Conservation (phyloP, 257 asterid species). For the Dorcoceras hygrometricum region DNA sequence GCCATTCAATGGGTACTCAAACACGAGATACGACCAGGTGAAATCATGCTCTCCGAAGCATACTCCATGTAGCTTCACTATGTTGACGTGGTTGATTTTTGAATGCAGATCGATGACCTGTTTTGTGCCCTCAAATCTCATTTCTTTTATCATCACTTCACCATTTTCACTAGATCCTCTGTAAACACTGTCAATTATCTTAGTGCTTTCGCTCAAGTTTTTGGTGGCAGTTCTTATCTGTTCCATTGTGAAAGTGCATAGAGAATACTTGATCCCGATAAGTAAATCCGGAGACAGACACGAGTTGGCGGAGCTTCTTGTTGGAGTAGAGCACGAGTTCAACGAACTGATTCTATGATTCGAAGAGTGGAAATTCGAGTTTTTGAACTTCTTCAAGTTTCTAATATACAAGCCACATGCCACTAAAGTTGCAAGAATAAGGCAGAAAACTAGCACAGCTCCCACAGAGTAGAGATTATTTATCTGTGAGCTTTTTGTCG, state of each 20-base stretch:
- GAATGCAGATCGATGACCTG: constrained; percentile 59
- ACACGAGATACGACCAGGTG: constrained; percentile 51
- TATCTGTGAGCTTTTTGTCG: constrained; percentile 15
- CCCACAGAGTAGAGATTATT: constrained; percentile 42
- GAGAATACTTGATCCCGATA: constrained; percentile 51
- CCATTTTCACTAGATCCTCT: constrained; percentile 42
- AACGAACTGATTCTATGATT: constrained; percentile 28
- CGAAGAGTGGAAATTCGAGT: constrained; percentile 17
- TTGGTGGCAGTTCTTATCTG: constrained; percentile 48
- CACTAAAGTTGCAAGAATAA: constrained; percentile 33
- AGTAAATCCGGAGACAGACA: constrained; percentile 73
- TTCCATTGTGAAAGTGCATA: constrained; percentile 43
- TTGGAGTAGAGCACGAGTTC: constrained; percentile 51
- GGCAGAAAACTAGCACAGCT: constrained; percentile 38
- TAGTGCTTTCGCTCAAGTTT: constrained; percentile 32
- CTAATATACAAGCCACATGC: constrained; percentile 42
- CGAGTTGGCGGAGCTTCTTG: constrained; percentile 46
- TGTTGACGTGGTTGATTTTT: constrained; percentile 65
- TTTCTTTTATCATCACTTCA: constrained; percentile 47
- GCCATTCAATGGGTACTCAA: constrained; percentile 59
- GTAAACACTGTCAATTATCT: constrained; percentile 35
- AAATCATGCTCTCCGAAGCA: constrained; percentile 47
- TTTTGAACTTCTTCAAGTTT: constrained; percentile 39
- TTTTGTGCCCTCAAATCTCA: constrained; percentile 41
- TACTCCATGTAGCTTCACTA: constrained; percentile 60